Evolutionary conservation across 805 yeast species (phyloP).

Genomic region (Candida nanaspora): DNA sequence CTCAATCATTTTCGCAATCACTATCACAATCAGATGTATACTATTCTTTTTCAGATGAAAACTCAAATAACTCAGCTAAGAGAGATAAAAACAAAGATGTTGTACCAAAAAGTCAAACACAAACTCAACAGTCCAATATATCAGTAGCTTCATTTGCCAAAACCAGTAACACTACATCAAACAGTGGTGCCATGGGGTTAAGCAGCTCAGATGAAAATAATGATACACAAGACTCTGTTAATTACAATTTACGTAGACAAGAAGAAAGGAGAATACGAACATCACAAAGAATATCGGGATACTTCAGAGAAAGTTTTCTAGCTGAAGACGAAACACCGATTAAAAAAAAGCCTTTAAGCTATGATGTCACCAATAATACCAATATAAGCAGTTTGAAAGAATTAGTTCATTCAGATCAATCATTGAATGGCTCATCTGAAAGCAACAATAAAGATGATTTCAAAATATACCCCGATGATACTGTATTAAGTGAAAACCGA

Average conservation of each 20-base stretch:
- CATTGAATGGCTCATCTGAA: background rate
- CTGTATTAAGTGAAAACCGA: no score
- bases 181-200: background rate
- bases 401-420: background rate
- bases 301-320: constrained; percentile 9
- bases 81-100: background rate
- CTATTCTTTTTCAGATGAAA: constrained; percentile 3
- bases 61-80: constrained; percentile 1
- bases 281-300: constrained; percentile 11
- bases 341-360: no score
- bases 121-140: background rate
- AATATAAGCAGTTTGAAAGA: background rate
- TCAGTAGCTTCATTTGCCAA: no score
- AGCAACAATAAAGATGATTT: background rate
- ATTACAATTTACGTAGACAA: background rate
- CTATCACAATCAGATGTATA: background rate
- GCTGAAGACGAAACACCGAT: constrained; percentile 5
- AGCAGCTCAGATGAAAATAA: background rate
- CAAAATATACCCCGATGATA: background rate
- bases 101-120: background rate
- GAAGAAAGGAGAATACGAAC: constrained; percentile 9
- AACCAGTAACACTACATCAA: no score
- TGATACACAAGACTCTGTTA: no score
- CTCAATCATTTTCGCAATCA: background rate
- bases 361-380: background rate